phyloP scores from a whole-genome alignment of 139 green algal genomes.

The Dunaliella sp. region DNA sequence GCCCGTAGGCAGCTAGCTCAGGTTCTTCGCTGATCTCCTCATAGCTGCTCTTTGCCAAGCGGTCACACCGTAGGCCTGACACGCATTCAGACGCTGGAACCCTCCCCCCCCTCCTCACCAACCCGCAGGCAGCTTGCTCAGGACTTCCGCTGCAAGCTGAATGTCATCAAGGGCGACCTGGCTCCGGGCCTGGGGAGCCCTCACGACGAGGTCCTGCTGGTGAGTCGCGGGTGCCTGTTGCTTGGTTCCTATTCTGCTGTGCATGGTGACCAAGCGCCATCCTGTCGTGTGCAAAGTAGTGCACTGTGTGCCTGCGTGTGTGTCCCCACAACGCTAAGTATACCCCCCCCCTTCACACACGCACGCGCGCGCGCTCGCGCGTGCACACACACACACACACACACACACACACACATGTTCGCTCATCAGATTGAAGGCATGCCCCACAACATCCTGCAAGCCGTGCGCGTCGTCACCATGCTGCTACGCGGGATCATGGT shows the following conservation, averaged over 20 bases:
- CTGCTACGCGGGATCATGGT: conserved; percentile 20
- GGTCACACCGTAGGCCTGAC: too few species aligned
- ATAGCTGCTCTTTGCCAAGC: too few species aligned
- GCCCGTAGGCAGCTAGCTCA: too few species aligned
- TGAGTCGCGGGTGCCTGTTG: too few species aligned
- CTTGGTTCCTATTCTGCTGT: too few species aligned
- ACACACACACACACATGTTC: neutral
- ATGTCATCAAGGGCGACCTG: neutral
- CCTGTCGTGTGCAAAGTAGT: too few species aligned
- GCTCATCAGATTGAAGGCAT: neutral
- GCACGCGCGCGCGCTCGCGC: neutral
- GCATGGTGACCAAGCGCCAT: too few species aligned
- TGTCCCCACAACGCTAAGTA: too few species aligned
- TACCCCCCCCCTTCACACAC: neutral
- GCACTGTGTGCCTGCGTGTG: too few species aligned
- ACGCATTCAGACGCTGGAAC: too few species aligned
- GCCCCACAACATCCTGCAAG: conserved; percentile 3
- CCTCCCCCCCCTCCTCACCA: too few species aligned
- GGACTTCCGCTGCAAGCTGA: neutral
- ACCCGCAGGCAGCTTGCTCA: neutral
- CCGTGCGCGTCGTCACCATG: conserved; percentile 16
- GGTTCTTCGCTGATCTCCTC: too few species aligned
- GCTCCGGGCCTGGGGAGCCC: neutral
- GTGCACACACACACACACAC: neutral
- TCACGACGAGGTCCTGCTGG: neutral